These are phyloP conservation scores for Microbotryum violaceum DNA, from an alignment of 1,284 basidiomycete species.

Conservation along the genomic window DNA sequence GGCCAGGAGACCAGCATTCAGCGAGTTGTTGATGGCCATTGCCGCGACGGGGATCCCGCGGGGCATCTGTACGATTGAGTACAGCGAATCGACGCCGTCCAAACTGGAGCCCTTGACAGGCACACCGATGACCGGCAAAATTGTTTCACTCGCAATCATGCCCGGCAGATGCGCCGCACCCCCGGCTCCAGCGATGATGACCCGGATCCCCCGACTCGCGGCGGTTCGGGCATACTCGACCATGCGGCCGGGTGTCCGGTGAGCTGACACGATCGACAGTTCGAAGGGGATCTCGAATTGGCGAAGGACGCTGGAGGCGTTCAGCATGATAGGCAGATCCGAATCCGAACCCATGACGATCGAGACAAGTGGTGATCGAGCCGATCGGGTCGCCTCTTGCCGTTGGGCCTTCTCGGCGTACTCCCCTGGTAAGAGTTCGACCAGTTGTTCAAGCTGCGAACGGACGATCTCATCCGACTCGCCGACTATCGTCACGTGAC, in stretches of 20 bases:
- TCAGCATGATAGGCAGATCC: slow-evolving; percentile 88
- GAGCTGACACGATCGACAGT: slow-evolving; percentile 90
- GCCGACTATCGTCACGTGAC: slow-evolving; percentile 88
- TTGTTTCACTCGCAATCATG: slow-evolving; percentile 93
- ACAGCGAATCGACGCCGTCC: slow-evolving; percentile 91
- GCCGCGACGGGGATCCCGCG: slow-evolving; percentile 95
- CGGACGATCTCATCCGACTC: slow-evolving; percentile 69
- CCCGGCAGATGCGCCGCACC: slow-evolving; percentile 96
- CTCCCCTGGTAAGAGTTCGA: slow-evolving; percentile 44
- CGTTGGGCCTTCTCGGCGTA: slow-evolving; percentile 44
- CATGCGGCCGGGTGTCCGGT: slow-evolving; percentile 85
- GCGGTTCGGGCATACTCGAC: slow-evolving; percentile 75
- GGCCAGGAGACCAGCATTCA: slow-evolving; percentile 87
- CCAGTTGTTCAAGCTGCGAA: slow-evolving; percentile 59
- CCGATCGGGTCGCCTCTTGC: slow-evolving; percentile 43
- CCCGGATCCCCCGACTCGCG: slow-evolving; percentile 60
- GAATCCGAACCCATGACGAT: slow-evolving; percentile 99
- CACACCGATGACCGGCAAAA: slow-evolving; percentile 89
- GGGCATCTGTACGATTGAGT: slow-evolving; percentile 99
- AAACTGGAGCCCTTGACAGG: slow-evolving; percentile 91
- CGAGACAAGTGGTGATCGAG: slow-evolving; percentile 66
- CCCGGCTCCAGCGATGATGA: slow-evolving; percentile 90
- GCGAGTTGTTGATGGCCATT: slow-evolving; percentile 93
- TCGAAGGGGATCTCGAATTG: slow-evolving; percentile 86
- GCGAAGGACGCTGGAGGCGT: slow-evolving; percentile 70